Base-by-base conservation (phyloP, 2,329 filamentous ascomycete species). In the Aspergillus sp. region DNA sequence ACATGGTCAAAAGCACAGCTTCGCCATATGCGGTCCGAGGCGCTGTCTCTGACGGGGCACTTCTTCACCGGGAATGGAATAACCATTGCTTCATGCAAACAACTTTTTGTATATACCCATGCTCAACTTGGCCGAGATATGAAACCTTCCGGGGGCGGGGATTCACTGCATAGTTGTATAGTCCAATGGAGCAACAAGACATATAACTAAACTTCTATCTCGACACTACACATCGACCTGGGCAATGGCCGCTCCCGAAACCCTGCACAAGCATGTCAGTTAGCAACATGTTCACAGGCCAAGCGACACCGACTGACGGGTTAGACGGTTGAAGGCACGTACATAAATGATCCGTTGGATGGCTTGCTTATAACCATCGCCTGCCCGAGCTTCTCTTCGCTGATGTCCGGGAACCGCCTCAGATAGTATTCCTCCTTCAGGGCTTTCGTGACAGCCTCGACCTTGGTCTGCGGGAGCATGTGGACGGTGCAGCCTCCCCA, bases 401-500 rank as follows among this genome's bases (percentile, higher is more conserved):
- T 81, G 30, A 81, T 74, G 40, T 73, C 69, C 0, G 77, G 76
- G 51, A 78, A 80, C 45, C 72, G 72, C 66, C 80, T 82, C 35
- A 72, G 65, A 59, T 93, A 96, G 58, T 96, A 98, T 53, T 86
- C 78, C 41, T 72, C 72, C 49, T 82, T 75, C 72, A 91, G 78
- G 4, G 84, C 84, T 49, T 74, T 69, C 57, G 75, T 85, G 14
- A 98, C 83, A 15, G 67, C 74, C 4, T 80, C 78, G 1, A 95
- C 82, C 60, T 82, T 89, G 50, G 86, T 74, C 36, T 78, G 82
- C 0, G 89, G 82, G 32, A 96, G 82, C 36, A 98, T 72, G 64
- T 98, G 91, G 36, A 98, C 89, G 39, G 78, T 91, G 64, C 91
- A 96, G 2, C 91, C 91, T 40, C 91, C 91, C 91, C 91, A 98